These are phyloP conservation scores for Pythium utonaiense DNA, from an alignment of 352 stramenopile genomes.

Conservation along the genomic window DNA sequence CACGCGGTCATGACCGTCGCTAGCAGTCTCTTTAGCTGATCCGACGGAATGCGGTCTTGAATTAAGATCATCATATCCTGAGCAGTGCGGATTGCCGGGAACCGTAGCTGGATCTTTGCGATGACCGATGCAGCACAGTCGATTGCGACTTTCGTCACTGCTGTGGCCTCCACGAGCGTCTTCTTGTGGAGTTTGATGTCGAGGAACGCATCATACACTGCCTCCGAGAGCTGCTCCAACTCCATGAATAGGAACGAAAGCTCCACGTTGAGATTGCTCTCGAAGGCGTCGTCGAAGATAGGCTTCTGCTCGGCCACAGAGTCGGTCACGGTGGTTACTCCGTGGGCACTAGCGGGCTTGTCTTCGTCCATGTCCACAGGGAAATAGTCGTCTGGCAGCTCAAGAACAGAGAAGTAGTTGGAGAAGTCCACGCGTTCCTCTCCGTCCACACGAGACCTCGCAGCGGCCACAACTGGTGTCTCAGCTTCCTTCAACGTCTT, in stretches of 20 bases:
- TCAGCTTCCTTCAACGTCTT: background rate
- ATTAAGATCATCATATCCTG: slow-evolving; percentile 8
- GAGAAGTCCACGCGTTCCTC: background rate
- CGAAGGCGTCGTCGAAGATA: background rate
- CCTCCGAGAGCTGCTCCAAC: slow-evolving; percentile 16
- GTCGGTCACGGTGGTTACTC: too few relatives aligned
- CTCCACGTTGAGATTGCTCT: slow-evolving; percentile 24
- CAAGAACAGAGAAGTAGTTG: background rate
- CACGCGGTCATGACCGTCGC: background rate
- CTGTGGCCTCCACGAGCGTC: slow-evolving; percentile 32
- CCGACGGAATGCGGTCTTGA: background rate
- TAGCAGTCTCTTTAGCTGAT: background rate
- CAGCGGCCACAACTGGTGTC: background rate
- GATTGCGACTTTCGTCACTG: slow-evolving; percentile 27
- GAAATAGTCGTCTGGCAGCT: background rate
- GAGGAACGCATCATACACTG: slow-evolving; percentile 25
- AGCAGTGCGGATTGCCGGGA: slow-evolving; percentile 9
- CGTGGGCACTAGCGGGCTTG: background rate
- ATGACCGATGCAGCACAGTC: slow-evolving; percentile 19
- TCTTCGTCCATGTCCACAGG: background rate
- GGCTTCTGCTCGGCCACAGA: too few relatives aligned
- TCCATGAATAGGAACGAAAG: slow-evolving; percentile 29
- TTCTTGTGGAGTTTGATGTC: slow-evolving; percentile 32
- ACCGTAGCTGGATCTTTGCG: slow-evolving; percentile 20
- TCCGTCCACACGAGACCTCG: background rate